Evolutionary conservation across 2,329 filamentous ascomycete genomes (phyloP), one percentile per base, ranked within the genome.

Genomic region (Trichoderma cornu-damae): DNA sequence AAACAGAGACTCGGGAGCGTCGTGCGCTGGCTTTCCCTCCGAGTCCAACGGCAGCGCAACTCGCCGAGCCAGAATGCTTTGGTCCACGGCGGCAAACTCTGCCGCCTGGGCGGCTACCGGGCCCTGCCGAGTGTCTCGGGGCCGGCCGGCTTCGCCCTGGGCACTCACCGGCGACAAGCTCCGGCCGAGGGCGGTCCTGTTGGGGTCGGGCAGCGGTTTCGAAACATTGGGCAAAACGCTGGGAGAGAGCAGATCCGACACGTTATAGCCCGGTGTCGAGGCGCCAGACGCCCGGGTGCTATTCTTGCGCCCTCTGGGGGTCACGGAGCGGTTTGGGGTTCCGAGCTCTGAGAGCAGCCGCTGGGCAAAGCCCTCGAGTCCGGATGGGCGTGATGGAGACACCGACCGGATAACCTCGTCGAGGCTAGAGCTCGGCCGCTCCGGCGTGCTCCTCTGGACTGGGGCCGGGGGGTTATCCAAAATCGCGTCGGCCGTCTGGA

Each of bases 51-150:
- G 77, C 1, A 84, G 66, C 3, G 78, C 78, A 2, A 87, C 76
- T 57, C 75, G 78, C 50, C 77, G 74, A 0, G 79, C 75, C 0
- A 87, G 73, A 46, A 86, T 85, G 47, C 78, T 80, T 66, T 86
- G 83, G 58, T 87, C 84, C 20, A 85, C 75, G 1, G 82, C 83
- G n/a, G 82, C 79, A 68, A 85, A 86, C 0, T 81, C 82, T 7
- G 81, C 80, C 38, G 76, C 74, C 64, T 86, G 82, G 60, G 77
- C 80, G 9, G 73, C 72, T 3, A 79, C 70, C 2, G 62, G 61
- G 40, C 63, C 61, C 5, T 72, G 67, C 11, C 73, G 65, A 11
- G 69, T 68, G 32, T 71, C 70, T 12, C 69, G 65, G 14, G 60
- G 61, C 6, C 64, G 57, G 12, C 63, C 62, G 3, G 65, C 60